A percentile compares a stretch with the other conserved stretches of the same genome.
Evolutionary conservation across 331 rosid genomes (phyloP).

Genomic region (Acacia pycnantha): DNA sequence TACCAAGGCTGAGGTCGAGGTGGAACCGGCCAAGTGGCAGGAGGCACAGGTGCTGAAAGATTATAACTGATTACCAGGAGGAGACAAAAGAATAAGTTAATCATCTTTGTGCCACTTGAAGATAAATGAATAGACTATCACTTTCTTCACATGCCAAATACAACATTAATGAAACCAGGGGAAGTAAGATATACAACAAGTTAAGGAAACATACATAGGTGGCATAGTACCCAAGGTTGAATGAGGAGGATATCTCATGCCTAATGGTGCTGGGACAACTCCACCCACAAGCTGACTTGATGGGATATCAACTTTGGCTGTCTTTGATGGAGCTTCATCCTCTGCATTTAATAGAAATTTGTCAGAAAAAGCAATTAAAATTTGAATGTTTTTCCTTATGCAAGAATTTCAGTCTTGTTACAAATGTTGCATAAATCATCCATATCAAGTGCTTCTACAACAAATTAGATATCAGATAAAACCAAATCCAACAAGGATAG

Average conservation of each 20-base stretch:
- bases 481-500: conserved; percentile 2
- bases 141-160: conserved; percentile 11
- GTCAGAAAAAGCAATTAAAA: conserved; percentile 21
- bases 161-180: not conserved
- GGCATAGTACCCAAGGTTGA: conserved; percentile 57
- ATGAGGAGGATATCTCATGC: conserved; percentile 73
- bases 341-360: conserved; percentile 46
- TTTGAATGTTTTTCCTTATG: not conserved
- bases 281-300: conserved; percentile 60
- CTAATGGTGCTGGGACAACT: conserved; percentile 68
- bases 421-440: not conserved
- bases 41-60: conserved; percentile 60
- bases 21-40: conserved; percentile 71
- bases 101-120: conserved; percentile 2
- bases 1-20: conserved; percentile 92
- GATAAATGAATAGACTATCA: conserved; percentile 2
- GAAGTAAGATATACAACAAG: not conserved
- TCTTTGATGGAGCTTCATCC: conserved; percentile 69
- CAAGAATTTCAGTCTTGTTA: not conserved
- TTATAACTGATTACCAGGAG: conserved; percentile 62
- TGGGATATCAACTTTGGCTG: conserved; percentile 73
- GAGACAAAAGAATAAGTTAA: not conserved
- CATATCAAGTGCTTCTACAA: not conserved
- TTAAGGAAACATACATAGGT: conserved; percentile 64
- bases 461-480: not conserved